phyloP scores from a whole-genome alignment of 176 grass and related monocot genomes.

The Chloris gayana region DNA sequence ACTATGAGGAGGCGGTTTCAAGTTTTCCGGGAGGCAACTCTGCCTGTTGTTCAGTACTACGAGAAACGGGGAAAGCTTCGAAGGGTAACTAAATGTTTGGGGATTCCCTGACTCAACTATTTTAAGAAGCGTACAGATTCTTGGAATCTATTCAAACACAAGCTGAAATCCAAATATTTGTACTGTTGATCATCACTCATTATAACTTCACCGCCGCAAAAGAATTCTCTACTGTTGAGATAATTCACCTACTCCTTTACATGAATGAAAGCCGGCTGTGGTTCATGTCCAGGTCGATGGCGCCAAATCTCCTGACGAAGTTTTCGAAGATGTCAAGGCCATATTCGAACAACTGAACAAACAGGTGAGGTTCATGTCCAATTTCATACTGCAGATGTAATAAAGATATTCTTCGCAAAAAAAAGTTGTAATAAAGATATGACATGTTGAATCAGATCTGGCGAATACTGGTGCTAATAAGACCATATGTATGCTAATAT shows the following conservation, averaged over 20 bases:
- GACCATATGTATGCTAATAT: neutral
- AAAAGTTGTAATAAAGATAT: too few species aligned
- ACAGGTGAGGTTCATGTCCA: conserved; percentile 31
- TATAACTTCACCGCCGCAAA: neutral
- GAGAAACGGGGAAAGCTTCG: conserved; percentile 48
- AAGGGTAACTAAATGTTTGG: conserved; percentile 41
- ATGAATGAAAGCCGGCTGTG: neutral
- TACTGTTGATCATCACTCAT: neutral
- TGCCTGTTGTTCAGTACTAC: conserved; percentile 61
- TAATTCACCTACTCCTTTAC: neutral
- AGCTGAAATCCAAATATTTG: neutral
- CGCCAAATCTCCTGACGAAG: conserved; percentile 41
- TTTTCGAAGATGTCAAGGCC: conserved; percentile 63
- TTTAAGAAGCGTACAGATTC: neutral
- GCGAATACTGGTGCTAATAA: too few species aligned
- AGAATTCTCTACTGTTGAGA: too few species aligned
- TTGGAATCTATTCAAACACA: neutral
- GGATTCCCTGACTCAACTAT: neutral
- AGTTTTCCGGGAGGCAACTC: conserved; percentile 52
- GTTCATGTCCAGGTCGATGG: conserved; percentile 49
- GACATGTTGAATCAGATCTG: neutral
- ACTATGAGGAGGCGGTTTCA: conserved; percentile 48
- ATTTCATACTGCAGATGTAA: neutral
- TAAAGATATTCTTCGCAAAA: too few species aligned
- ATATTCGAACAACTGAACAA: conserved; percentile 36